Base-by-base conservation (phyloP, 1,284 basidiomycete genomes). In the Rhizopogon parksii region DNA sequence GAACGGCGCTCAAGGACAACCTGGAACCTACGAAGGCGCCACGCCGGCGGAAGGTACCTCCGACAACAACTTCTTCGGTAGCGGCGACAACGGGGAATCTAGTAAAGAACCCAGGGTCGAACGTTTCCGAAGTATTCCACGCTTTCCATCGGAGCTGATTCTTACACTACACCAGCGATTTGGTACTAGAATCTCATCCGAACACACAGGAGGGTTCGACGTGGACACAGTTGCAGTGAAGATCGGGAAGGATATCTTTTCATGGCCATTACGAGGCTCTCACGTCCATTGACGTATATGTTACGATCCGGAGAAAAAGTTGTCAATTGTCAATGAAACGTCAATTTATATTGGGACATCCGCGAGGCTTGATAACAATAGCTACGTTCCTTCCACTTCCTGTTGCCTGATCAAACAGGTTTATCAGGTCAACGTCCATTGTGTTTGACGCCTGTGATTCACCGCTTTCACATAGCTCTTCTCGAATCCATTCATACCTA, bases 311-410 rank as follows among this genome's bases (percentile, higher is more conserved):
- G 12, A 32, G 17, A 43, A 32, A 32, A 43, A 14, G 25, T 17
- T 6, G 6, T 30, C 27, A 19, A 25, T 21, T 21, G 4, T 21
- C 21, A 24, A 24, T 24, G 15, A 12, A 43, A 24, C 24, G 2
- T 47, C 14, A 47, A 9, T 49, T 21, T 24, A n/a, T 50, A 50
- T 32, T 53, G 21, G 14, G 27, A 9, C 34, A 53, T 37, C 24
- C 17, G 24, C 43, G 42, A 32, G 60, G 71, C 60, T 66, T 64
- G 42, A 82, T 61, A 21, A 78, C 74, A 50, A 85, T 67, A 2
- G 77, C 82, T 47, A 83, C 69, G 62, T 85, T 86, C 56, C 84
- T 67, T 40, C 77, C 82, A 61, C 83, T 85, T 35, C 82, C 83
- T 8, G 73, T 74, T 4, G 68, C 69, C 62, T 86, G 84, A 57